phyloP scores from a whole-genome alignment of 2,329 filamentous ascomycete genomes.

The Phialophora macrospora region DNA sequence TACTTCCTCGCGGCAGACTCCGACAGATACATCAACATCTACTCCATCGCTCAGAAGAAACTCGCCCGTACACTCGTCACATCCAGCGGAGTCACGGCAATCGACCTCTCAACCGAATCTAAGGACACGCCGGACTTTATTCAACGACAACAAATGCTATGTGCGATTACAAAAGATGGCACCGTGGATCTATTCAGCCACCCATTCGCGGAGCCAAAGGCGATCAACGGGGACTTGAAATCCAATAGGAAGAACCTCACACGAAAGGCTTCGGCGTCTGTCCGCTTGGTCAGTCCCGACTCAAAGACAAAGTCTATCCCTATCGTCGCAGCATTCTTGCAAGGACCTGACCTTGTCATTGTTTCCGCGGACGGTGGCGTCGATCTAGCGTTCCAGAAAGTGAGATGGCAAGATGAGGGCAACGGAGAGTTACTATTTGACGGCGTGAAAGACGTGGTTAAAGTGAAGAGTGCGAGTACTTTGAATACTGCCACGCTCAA shows the following conservation, averaged over 20 bases:
- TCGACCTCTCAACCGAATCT: constrained; percentile 46
- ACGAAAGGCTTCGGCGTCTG: constrained; percentile 50
- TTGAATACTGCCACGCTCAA: constrained; percentile 58
- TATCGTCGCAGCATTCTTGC: constrained; percentile 52
- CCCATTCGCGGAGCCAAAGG: constrained; percentile 50
- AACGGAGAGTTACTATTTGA: constrained; percentile 50
- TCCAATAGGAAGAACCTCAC: constrained; percentile 47
- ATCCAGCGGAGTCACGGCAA: constrained; percentile 51
- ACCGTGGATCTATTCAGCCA: constrained; percentile 56
- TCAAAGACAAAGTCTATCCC: constrained; percentile 48
- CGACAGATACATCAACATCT: constrained; percentile 58
- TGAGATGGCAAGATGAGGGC: constrained; percentile 54
- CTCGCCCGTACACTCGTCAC: constrained; percentile 56
- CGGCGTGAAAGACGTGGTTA: constrained; percentile 52
- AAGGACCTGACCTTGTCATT: constrained; percentile 53
- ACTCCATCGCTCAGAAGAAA: constrained; percentile 50
- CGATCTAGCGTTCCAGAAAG: constrained; percentile 56
- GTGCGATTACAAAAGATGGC: constrained; percentile 55
- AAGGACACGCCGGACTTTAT: constrained; percentile 32
- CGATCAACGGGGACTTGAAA: constrained; percentile 42
- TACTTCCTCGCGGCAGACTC: constrained; percentile 57
- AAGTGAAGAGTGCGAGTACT: constrained; percentile 50
- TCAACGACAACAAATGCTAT: constrained; percentile 48
- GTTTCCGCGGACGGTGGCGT: constrained; percentile 57
- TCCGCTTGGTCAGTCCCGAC: constrained; percentile 53